Evolutionary conservation across 208 protist species (phyloP).

Genomic region (Trypanosoma melophagium): DNA sequence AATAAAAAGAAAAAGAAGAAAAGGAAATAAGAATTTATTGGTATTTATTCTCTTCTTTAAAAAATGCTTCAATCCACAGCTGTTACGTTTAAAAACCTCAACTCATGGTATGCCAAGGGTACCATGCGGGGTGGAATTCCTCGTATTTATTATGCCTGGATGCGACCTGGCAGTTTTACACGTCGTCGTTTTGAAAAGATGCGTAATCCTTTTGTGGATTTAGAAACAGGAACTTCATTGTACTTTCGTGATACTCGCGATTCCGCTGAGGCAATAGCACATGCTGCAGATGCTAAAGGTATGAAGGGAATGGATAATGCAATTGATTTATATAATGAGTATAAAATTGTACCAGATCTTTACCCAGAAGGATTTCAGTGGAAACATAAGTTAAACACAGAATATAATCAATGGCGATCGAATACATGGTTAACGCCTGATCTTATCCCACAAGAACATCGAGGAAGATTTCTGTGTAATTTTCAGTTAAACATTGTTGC

Average conservation of each 20-base stretch:
- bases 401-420: conserved; percentile 94
- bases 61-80: conserved; percentile 57
- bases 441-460: conserved; percentile 91
- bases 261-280: conserved; percentile 82
- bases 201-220: conserved; percentile 92
- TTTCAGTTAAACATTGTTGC: conserved; percentile 92
- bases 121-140: conserved; percentile 91
- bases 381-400: conserved; percentile 92
- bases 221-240: conserved; percentile 89
- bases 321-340: conserved; percentile 92
- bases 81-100: conserved; percentile 71
- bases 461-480: conserved; percentile 91
- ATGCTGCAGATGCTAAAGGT: conserved; percentile 87
- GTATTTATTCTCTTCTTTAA: too few species aligned
- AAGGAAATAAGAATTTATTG: background rate
- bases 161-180: conserved; percentile 89
- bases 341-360: conserved; percentile 91
- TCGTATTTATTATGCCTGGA: conserved; percentile 93
- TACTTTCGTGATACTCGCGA: conserved; percentile 91
- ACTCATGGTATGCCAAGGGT: conserved; percentile 86
- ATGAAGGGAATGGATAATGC: conserved; percentile 92
- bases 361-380: conserved; percentile 93
- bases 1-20: background rate
- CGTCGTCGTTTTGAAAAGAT: conserved; percentile 92
- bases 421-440: conserved; percentile 93